Base-by-base conservation (phyloP, 106 monocot species). In the Dactylorhiza incarnata region DNA sequence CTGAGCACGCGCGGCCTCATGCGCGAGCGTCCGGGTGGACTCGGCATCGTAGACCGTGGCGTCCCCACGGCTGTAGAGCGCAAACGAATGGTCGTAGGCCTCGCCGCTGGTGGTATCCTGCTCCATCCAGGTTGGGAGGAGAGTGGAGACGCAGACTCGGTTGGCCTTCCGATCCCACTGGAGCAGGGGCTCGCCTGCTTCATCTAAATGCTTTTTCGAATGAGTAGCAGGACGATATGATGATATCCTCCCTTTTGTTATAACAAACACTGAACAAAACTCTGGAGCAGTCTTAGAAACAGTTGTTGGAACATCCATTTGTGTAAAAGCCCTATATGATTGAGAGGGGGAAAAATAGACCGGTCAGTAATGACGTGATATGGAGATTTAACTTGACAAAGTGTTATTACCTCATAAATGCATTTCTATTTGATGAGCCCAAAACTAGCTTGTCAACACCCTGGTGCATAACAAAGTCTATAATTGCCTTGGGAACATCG, bases 221-320 rank as follows among this genome's bases (percentile, higher is more conserved):
- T 47, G 74, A 73, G 71, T 72, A 15, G 89, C 82, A 22, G 82
- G 84, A 29, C 87, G 74, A 76, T 76, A 55, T 29, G 87, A 87
- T 68, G 82, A 82, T 55, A 87, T 65, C 77, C 83, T 90, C 71
- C 90, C 90, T 70, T 90, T 90, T 20, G 90, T 80, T 80, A 90
- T 83, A 67, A 90, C 74, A 74, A 83, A 90, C 14, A 90, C 73
- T 11, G 82, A 81, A 46, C 90, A 90, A 68, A 79, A 87, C 45
- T 81, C 85, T 29, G 90, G 90, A 48, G 83, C 83, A 56, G 15
- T 20, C 68, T 84, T 90, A 23, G 78, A 85, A 77, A 90, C 85
- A 75, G 82, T 48, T 29, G 76, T 78, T 12, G 90, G 90, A 9
- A 87, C 83, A 77, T 90, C 87, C 20, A 76, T 12, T 37, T 58